Conservation (phyloP, 345 rosid genomes). For the Salix exigua region DNA sequence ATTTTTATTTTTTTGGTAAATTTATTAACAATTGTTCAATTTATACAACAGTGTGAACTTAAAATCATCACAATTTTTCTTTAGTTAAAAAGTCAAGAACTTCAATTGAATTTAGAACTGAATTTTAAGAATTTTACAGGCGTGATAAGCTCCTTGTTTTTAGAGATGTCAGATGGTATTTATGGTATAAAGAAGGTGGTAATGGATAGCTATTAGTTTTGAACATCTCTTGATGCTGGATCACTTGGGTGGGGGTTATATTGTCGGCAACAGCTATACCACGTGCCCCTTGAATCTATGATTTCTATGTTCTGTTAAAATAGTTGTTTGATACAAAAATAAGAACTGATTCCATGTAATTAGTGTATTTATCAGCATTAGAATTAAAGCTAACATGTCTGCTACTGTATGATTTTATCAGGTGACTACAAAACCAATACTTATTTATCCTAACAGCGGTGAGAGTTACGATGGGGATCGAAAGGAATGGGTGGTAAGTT, state of each 20-base stretch:
- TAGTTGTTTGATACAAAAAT: neutral
- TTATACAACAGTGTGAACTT: neutral
- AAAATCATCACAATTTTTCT: neutral
- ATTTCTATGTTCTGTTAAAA: neutral
- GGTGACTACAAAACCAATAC: slow-evolving; percentile 70
- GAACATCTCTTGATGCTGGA: neutral
- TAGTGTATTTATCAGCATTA: neutral
- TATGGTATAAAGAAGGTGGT: neutral
- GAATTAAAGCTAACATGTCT: neutral
- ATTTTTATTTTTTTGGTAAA: neutral
- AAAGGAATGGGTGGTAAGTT: slow-evolving; percentile 79
- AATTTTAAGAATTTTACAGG: neutral
- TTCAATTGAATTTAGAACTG: neutral
- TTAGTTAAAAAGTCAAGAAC: neutral
- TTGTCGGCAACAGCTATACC: neutral
- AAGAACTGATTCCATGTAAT: neutral
- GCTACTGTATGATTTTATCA: slow-evolving; percentile 21
- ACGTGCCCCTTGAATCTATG: neutral
- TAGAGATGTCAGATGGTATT: neutral
- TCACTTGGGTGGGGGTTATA: neutral
- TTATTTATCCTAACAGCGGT: slow-evolving; percentile 76
- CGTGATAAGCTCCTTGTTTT: neutral
- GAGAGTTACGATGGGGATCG: slow-evolving; percentile 59
- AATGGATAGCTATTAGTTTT: neutral
- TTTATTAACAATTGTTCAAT: neutral